A percentile compares a stretch with the other conserved stretches of the same genome.
These are phyloP conservation scores for Boletus bicolor DNA, from an alignment of 768 basidiomycete genomes.

Conservation along the genomic window DNA sequence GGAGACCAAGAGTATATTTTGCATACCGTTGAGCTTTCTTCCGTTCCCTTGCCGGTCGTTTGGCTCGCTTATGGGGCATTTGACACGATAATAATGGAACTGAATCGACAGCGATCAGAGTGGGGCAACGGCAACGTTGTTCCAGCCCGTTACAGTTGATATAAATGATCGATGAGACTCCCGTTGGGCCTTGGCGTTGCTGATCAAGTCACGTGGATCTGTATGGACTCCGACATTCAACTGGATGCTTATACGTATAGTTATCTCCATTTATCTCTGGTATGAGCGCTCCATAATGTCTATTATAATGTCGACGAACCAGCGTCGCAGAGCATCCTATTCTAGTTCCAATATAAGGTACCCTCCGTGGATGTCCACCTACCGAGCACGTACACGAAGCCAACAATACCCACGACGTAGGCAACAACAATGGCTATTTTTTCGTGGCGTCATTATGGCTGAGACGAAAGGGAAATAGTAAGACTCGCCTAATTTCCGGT, in stretches of 20 bases:
- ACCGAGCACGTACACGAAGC: slow-evolving; percentile 52
- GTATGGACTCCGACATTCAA: background rate
- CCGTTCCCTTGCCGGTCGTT: slow-evolving; percentile 46
- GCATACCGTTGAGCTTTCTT: slow-evolving; percentile 43
- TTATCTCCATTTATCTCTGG: slow-evolving; percentile 5
- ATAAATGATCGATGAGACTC: background rate
- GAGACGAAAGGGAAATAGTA: slow-evolving; percentile 10
- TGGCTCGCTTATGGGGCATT: slow-evolving; percentile 71
- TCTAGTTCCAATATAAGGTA: slow-evolving; percentile 43
- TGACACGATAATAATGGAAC: slow-evolving; percentile 25
- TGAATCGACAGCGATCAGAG: background rate
- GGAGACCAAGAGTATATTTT: background rate
- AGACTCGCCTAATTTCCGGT: slow-evolving; percentile 48
- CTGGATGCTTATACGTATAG: background rate
- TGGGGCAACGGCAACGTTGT: slow-evolving; percentile 15
- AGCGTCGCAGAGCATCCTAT: slow-evolving; percentile 4
- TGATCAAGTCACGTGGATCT: slow-evolving; percentile 19
- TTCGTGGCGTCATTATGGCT: slow-evolving; percentile 12
- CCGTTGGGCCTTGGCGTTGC: no score
- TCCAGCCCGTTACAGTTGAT: background rate
- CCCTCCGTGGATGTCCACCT: slow-evolving; percentile 45
- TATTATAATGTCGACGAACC: slow-evolving; percentile 4
- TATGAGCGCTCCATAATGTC: background rate
- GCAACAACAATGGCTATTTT: slow-evolving; percentile 47
- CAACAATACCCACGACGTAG: slow-evolving; percentile 59